A percentile compares a stretch with the other conserved stretches of the same genome.
These are phyloP conservation scores for Xerocomus amazonicus DNA, from an alignment of 1,284 basidiomycete genomes.

Conservation along the genomic window DNA sequence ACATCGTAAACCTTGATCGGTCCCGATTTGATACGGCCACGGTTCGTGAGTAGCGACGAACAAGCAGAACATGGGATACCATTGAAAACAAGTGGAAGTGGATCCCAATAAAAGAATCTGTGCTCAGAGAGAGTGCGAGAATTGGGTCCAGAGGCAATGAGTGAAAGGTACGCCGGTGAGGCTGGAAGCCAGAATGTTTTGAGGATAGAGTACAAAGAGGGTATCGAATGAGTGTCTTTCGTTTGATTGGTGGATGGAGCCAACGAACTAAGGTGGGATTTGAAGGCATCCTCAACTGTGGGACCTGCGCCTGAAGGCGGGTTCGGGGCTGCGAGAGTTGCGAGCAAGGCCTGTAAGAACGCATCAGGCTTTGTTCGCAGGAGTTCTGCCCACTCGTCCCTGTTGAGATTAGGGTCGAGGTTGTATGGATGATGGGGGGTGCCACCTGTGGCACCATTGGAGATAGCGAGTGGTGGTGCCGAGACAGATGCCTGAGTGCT, in stretches of 20 bases:
- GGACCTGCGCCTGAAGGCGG: conserved; percentile 53
- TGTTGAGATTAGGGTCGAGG: conserved; percentile 51
- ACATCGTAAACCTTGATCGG: conserved; percentile 74
- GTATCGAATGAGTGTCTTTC: conserved; percentile 47
- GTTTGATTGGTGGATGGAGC: conserved; percentile 41
- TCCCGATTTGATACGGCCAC: conserved; percentile 64
- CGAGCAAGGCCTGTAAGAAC: conserved; percentile 54
- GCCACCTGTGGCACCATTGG: conserved; percentile 19
- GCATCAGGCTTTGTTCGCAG: conserved; percentile 48
- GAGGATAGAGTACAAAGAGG: conserved; percentile 64
- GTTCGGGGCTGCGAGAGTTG: conserved; percentile 54
- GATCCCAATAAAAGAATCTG: conserved; percentile 76
- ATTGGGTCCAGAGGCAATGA: conserved; percentile 66
- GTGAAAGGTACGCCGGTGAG: conserved; percentile 67
- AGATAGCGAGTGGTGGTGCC: conserved; percentile 33
- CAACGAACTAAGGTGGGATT: conserved; percentile 62
- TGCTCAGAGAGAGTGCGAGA: conserved; percentile 64
- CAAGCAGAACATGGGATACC: conserved; percentile 68
- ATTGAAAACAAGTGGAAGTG: conserved; percentile 70
- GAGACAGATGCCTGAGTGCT: conserved; percentile 30
- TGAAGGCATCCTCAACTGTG: conserved; percentile 68
- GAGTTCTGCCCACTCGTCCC: conserved; percentile 61
- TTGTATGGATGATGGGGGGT: conserved; percentile 34
- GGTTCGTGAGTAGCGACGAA: conserved; percentile 51
- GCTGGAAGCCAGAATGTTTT: conserved; percentile 78